Percentiles rank a stretch among this genome's conserved stretches.
These are phyloP conservation scores for Tolypocladium inflatum DNA, from an alignment of 2,329 filamentous ascomycete species.

Conservation along the genomic window DNA sequence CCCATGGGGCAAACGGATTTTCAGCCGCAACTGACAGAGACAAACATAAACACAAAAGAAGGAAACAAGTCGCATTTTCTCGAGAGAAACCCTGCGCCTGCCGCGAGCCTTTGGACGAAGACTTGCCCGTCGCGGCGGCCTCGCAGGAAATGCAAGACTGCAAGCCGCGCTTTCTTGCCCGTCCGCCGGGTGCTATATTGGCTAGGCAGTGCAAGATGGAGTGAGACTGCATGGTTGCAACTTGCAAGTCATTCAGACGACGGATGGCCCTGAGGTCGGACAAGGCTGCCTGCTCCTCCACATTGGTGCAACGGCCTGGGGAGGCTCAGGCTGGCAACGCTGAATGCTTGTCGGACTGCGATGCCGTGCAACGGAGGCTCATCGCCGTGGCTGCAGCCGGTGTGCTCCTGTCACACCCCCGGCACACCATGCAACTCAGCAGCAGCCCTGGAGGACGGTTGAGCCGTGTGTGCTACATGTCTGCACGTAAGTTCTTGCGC, in stretches of 20 bases:
- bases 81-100: background rate
- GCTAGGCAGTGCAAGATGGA: background rate
- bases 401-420: background rate
- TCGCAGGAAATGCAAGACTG: background rate
- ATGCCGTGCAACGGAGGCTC: background rate
- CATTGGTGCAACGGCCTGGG: background rate
- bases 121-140: background rate
- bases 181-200: background rate
- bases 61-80: background rate
- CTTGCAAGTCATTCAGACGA: background rate
- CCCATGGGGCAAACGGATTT: background rate
- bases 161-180: background rate
- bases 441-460: background rate
- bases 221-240: background rate
- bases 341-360: background rate
- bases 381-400: background rate
- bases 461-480: background rate
- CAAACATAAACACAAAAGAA: background rate
- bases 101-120: background rate
- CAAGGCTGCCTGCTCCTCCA: background rate
- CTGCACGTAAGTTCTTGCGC: background rate
- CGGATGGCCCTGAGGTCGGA: background rate
- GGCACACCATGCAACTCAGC: background rate
- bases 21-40: background rate
- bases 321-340: background rate